Percentiles rank a stretch among this genome's conserved stretches.
phyloP scores from a whole-genome alignment of 768 basidiomycete genomes.

The Lentinula edodes region DNA sequence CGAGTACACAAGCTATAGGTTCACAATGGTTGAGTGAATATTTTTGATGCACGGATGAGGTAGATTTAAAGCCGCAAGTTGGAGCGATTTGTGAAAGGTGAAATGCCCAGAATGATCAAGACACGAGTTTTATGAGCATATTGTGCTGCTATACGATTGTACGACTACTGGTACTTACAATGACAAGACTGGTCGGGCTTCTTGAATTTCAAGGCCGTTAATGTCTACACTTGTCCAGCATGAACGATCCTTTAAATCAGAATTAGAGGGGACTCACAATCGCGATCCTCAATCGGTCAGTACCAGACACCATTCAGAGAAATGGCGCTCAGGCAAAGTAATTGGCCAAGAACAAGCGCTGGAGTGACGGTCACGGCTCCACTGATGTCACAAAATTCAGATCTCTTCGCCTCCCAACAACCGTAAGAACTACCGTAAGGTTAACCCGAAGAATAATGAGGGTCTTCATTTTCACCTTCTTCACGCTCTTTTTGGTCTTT shows the following conservation, averaged over 20 bases:
- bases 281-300: slow-evolving; percentile 35
- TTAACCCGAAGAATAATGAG: not conserved
- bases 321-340: slow-evolving; percentile 1
- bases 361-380: not conserved
- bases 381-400: not conserved
- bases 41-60: not conserved
- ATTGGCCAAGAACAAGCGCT: not conserved
- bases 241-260: not conserved
- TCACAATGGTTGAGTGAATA: too few species aligned
- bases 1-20: slow-evolving; percentile 36
- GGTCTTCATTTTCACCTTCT: not conserved
- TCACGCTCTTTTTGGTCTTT: not conserved
- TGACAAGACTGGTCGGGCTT: slow-evolving; percentile 33
- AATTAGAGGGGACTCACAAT: slow-evolving; percentile 25
- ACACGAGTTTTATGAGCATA: too few species aligned
- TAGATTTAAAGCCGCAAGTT: not conserved
- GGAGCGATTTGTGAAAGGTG: not conserved
- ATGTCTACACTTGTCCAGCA: slow-evolving; percentile 27
- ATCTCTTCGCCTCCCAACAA: not conserved
- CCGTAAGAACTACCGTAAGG: not conserved
- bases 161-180: slow-evolving; percentile 23
- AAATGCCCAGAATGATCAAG: not conserved
- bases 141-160: too few species aligned
- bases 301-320: slow-evolving; percentile 10
- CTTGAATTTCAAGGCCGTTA: slow-evolving; percentile 40